Conservation (phyloP, 805 yeast species). For the Candida ponderosae region DNA sequence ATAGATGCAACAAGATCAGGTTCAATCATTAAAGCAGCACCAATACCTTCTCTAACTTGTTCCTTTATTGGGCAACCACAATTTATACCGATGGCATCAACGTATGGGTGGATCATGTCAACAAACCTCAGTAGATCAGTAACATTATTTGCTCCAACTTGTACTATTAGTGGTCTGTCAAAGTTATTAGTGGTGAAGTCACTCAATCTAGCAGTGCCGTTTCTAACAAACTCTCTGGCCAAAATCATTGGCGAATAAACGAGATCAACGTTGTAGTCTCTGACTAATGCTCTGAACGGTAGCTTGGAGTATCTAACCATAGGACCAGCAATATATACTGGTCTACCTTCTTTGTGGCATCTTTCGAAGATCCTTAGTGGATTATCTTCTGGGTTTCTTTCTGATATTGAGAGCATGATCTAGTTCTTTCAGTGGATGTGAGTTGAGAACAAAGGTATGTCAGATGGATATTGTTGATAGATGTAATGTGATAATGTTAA, state of each 20-base stretch:
- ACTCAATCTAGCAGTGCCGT: constrained; percentile 66
- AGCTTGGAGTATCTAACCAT: constrained; percentile 96
- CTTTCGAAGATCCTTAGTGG: constrained; percentile 45
- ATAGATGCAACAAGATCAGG: constrained; percentile 73
- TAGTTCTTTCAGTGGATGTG: no score
- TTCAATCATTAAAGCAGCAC: constrained; percentile 87
- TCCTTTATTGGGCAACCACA: constrained; percentile 98
- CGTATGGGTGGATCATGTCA: constrained; percentile 82
- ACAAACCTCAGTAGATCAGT: constrained; percentile 76
- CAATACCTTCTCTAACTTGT: constrained; percentile 92
- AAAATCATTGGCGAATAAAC: constrained; percentile 95
- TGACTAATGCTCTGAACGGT: constrained; percentile 76
- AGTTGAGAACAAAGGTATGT: no score
- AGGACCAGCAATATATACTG: constrained; percentile 76
- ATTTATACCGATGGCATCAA: constrained; percentile 90
- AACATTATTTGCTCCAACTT: constrained; percentile 83
- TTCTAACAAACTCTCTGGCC: constrained; percentile 90
- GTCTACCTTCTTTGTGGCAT: constrained; percentile 39
- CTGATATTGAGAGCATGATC: background rate
- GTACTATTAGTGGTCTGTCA: constrained; percentile 75
- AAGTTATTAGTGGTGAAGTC: constrained; percentile 75
- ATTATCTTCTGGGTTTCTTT: constrained; percentile 37
- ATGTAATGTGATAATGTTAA: no score
- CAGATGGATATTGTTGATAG: no score
- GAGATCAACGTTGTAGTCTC: constrained; percentile 70